phyloP scores from a whole-genome alignment of 176 grass and related monocot species.

The Zea mays region Zm-B73-REFERENCE-NAM-5.0 NC_050102.1:41456001-41456500 shows the following conservation, averaged over 20 bases:
- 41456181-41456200: background rate
- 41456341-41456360: no score
- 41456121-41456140: constrained; percentile 21
- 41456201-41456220: background rate
- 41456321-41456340: background rate
- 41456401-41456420: background rate
- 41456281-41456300: background rate
- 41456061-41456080: constrained; percentile 18
- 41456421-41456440: background rate
- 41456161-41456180: background rate
- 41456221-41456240: background rate
- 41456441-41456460: no score
- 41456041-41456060: background rate
- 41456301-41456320: background rate
- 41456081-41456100: constrained; percentile 40
- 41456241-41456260: background rate
- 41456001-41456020: no score
- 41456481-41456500: background rate
- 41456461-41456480: background rate
- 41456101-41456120: constrained; percentile 21
- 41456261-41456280: background rate
- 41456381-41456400: background rate
- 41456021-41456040: no score
- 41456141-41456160: background rate
- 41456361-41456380: background rate